Evolutionary conservation across 1,139 yeast genomes (phyloP), one percentile per base, ranked within the genome.

Genomic region (Yamadazyma conglobata): DNA sequence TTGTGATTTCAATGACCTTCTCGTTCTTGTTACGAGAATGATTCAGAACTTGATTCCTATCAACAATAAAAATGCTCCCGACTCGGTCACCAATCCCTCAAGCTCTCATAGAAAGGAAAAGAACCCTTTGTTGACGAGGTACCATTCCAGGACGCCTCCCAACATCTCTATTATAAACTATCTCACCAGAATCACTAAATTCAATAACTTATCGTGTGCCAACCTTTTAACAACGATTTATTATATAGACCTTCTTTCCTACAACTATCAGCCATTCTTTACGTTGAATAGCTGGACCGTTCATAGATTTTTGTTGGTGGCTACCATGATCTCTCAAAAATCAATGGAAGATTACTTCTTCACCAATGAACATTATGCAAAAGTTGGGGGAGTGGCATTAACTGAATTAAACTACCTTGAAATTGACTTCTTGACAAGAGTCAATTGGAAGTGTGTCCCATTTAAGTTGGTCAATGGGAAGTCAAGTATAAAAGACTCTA

Each of bases 281-380:
- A 83, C 89, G 13, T 63, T 91, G 37, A 89, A 87, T 57, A 83
- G 95, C 2, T 73, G 93, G 56, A 91, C 98, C 0, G 96, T 89
- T 4, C 98, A 91, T 56, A 71, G 98, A 37, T 91, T 88, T 50
- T 60, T 91, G 34, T 68, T 91, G 31, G 89, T 96, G 0, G 94
- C 95, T 0, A 88, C 96, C 0, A 85, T 93, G 51, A 78, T 89
- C 4, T 95, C 94, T 1, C 83, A 91, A 41, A 91, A 91, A 55
- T 94, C 95, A 2, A 69, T 91, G 46, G 93, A 95, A 54, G 98
- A 91, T 56, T 82, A 89, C 25, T 91, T 91, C 54, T 89, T 94
- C 56, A 88, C 96, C 5, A 91, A 89, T 54, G 75, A 82, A 22
- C 96, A 89, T 55, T 91, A 91, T 52, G 95, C 97, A 8, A 84